Evolutionary conservation across 306 rosid genomes (phyloP), one percentile per base, ranked within the genome.

Genomic region (Trifolium fragiferum): DNA sequence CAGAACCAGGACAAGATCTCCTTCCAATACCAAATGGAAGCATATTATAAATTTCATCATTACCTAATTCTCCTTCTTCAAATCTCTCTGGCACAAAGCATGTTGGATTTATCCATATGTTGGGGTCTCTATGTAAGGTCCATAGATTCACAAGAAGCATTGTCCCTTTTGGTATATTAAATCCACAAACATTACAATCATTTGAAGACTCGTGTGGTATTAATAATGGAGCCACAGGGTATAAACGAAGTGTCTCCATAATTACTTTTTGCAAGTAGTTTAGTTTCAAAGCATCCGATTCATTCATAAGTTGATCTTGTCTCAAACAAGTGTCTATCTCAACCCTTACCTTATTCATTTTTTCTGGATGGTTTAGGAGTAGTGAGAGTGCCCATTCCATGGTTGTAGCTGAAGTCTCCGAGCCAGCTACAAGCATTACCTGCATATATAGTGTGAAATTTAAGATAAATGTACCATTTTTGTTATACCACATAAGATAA

Each of bases 1-100:
- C 73, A 58, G 72, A 21, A 13, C 87, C 89, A 7, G 91, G 85
- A 62, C 89, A 87, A 49, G 81, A 83, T 23, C 88, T 8, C 35
- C 91, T 82, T 60, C 91, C 89, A 41, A 20, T 23, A 4, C 91
- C 91, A 21, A 87, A 87, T 13, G 91, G 84, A 54, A 87, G 23
- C 74, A 81, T 20, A 10, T 72, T 67, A 10, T 53, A 78, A 12
- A 70, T 49, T 11, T 38, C 47, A 44, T 51, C 58, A 57, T 6
- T 37, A 57, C 11, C 25, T 6, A 62, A 74, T 11, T 40, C 73
- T 0, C 16, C 33, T 19, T 53, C 75, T 16, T 40, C 62, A 64
- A 86, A 84, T 60, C 92, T 86, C 58, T 84, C 87, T 3, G 90
- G 92, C 70, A 10, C 14, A 57, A 79, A 79, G 46, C 8, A 55